A percentile compares a stretch with the other conserved stretches of the same genome.
These are phyloP conservation scores for Sarocladium brachiariae DNA, from an alignment of 2,329 filamentous ascomycete genomes.

Conservation along the genomic window DNA sequence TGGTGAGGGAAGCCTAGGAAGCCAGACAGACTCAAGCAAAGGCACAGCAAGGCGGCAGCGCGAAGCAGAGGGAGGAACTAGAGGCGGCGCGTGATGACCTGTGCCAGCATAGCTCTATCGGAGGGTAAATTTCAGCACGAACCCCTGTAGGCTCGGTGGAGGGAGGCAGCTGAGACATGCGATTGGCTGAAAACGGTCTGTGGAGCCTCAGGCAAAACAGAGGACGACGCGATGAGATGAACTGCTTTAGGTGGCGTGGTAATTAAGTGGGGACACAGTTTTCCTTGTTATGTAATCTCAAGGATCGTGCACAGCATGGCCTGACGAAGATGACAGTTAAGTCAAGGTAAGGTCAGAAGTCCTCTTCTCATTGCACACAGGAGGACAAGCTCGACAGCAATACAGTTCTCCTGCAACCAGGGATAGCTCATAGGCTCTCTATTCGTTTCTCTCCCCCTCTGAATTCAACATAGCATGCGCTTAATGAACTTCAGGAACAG, in stretches of 20 bases:
- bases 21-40: slow-evolving; percentile 9
- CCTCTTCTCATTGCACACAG: too few relatives aligned
- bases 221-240: neutral
- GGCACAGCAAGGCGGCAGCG: slow-evolving; percentile 5
- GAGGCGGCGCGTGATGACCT: slow-evolving; percentile 37
- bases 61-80: neutral
- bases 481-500: neutral
- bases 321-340: too few relatives aligned
- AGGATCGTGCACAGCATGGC: too few relatives aligned
- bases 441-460: neutral
- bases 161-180: neutral
- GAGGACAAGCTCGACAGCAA: too few relatives aligned
- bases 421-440: neutral
- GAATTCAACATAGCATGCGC: neutral
- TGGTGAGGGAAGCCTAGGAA: slow-evolving; percentile 32
- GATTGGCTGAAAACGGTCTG: slow-evolving; percentile 10
- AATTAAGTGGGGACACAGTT: neutral
- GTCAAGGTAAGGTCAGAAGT: too few relatives aligned
- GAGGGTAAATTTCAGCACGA: slow-evolving; percentile 39
- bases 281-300: neutral
- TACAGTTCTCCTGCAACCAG: neutral
- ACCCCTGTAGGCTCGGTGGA: slow-evolving; percentile 13
- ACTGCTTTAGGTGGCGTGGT: too few relatives aligned
- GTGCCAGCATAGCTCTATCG: slow-evolving; percentile 31
- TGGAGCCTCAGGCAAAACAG: slow-evolving; percentile 7